A percentile compares a stretch with the other conserved stretches of the same genome.
Evolutionary conservation across 495 filamentous ascomycete genomes (phyloP).

Genomic region (Peziza echinospora): DNA sequence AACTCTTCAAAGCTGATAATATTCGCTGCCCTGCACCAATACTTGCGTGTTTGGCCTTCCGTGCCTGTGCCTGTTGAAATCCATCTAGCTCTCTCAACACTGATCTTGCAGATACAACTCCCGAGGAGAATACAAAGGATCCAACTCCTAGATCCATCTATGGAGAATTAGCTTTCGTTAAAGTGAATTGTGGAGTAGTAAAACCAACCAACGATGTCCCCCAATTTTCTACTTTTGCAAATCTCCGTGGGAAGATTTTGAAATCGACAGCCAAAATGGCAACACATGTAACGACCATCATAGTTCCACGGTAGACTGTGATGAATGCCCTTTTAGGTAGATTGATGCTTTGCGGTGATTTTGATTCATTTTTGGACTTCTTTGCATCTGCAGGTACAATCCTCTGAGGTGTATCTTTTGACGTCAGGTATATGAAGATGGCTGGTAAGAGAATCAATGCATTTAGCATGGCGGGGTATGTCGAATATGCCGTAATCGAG

Average conservation of each 20-base stretch:
- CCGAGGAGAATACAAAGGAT: slow-evolving; percentile 88
- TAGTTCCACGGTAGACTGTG: slow-evolving; percentile 68
- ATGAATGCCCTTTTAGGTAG: slow-evolving; percentile 76
- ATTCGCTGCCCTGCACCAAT: slow-evolving; percentile 32
- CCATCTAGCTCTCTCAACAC: slow-evolving; percentile 43
- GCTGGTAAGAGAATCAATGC: slow-evolving; percentile 52
- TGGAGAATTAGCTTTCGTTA: too few species aligned
- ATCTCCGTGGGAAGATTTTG: slow-evolving; percentile 70
- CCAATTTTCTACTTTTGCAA: slow-evolving; percentile 96
- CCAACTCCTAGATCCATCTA: slow-evolving; percentile 90
- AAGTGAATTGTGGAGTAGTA: too few species aligned
- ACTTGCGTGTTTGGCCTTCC: slow-evolving; percentile 9
- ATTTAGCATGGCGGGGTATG: slow-evolving; percentile 50
- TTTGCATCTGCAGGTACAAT: slow-evolving; percentile 10
- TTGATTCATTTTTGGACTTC: slow-evolving; percentile 4
- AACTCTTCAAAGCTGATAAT: slow-evolving; percentile 45
- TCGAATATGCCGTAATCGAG: slow-evolving; percentile 69
- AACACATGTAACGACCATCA: slow-evolving; percentile 83
- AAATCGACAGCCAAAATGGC: slow-evolving; percentile 98
- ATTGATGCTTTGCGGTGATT: background rate
- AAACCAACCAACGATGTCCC: slow-evolving; percentile 51
- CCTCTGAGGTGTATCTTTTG: slow-evolving; percentile 17
- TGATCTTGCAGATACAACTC: slow-evolving; percentile 76
- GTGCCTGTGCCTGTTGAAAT: slow-evolving; percentile 14
- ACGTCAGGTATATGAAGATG: slow-evolving; percentile 34